Percentiles rank a stretch among this genome's conserved stretches.
Evolutionary conservation across 306 rosid genomes (phyloP).

Genomic region (Pachyrhizus erosus): DNA sequence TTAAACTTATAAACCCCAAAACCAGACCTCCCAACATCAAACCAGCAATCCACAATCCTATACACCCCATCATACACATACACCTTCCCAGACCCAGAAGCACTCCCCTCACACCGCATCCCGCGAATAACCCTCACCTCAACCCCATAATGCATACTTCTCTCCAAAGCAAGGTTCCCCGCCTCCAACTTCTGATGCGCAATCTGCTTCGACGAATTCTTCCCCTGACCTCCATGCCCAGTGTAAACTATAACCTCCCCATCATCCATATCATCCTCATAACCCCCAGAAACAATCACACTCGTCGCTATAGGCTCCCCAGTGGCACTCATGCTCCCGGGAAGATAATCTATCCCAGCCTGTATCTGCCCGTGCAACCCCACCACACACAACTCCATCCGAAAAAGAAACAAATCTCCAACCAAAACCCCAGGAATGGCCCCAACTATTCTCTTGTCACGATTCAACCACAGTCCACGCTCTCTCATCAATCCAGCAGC

Average conservation of each 20-base stretch:
- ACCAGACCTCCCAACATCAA: slow-evolving; percentile 93
- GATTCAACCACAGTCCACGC: slow-evolving; percentile 79
- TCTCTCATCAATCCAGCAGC: slow-evolving; percentile 72
- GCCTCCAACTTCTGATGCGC: slow-evolving; percentile 79
- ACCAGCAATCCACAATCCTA: slow-evolving; percentile 74
- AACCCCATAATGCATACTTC: slow-evolving; percentile 87
- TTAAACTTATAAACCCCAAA: slow-evolving; percentile 94
- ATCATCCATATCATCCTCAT: slow-evolving; percentile 85
- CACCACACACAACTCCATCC: slow-evolving; percentile 87
- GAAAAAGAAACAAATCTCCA: slow-evolving; percentile 79
- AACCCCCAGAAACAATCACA: slow-evolving; percentile 90
- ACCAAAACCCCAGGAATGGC: slow-evolving; percentile 78
- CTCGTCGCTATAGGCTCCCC: slow-evolving; percentile 96
- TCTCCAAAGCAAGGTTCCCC: slow-evolving; percentile 92
- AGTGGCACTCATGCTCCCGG: slow-evolving; percentile 75
- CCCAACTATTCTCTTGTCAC: slow-evolving; percentile 88
- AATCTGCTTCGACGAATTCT: slow-evolving; percentile 65
- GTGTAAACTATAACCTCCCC: slow-evolving; percentile 86
- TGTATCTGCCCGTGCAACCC: slow-evolving; percentile 89
- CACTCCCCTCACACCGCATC: slow-evolving; percentile 58
- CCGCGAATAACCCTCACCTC: slow-evolving; percentile 96
- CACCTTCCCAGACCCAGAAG: slow-evolving; percentile 62
- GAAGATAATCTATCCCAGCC: slow-evolving; percentile 92
- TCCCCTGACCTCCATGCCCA: slow-evolving; percentile 96
- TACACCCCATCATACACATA: slow-evolving; percentile 96